Evolutionary conservation across 2,329 filamentous ascomycete species (phyloP).

Genomic region (Alternaria viburni): DNA sequence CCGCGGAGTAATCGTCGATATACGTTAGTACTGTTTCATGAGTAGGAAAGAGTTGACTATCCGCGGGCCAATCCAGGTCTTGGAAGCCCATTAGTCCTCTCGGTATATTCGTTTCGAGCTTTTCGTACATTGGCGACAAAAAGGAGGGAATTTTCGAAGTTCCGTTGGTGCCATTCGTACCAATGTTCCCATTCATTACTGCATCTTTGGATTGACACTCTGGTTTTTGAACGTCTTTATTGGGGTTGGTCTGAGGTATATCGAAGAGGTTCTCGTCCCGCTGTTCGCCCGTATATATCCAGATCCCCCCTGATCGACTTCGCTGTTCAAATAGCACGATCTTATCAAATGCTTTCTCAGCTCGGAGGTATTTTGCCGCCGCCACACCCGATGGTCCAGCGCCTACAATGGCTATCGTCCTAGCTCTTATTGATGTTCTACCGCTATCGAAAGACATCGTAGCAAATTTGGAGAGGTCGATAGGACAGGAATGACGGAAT

Average conservation of each 20-base stretch:
- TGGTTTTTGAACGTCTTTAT: conserved; percentile 68
- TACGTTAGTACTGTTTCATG: conserved; percentile 76
- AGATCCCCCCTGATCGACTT: conserved; percentile 77
- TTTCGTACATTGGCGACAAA: conserved; percentile 82
- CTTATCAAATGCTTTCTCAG: conserved; percentile 71
- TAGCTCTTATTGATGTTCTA: conserved; percentile 50
- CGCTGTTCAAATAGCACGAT: conserved; percentile 87
- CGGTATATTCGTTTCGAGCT: conserved; percentile 86
- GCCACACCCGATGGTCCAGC: conserved; percentile 81
- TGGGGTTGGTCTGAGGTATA: conserved; percentile 72
- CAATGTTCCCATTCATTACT: background rate
- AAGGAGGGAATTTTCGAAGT: conserved; percentile 62
- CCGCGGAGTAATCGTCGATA: conserved; percentile 72
- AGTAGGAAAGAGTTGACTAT: conserved; percentile 74
- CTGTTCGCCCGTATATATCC: conserved; percentile 73
- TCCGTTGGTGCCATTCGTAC: background rate
- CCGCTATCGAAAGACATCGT: conserved; percentile 16
- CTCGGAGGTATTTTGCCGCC: conserved; percentile 77
- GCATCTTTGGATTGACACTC: conserved; percentile 50
- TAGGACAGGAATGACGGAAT: background rate
- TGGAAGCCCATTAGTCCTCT: conserved; percentile 80
- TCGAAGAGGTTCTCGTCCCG: conserved; percentile 54
- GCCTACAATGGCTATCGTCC: conserved; percentile 77
- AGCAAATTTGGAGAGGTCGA: background rate
- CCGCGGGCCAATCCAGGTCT: conserved; percentile 68